A percentile compares a stretch with the other conserved stretches of the same genome.
Conservation (phyloP, 805 yeast species). For the Pichia occidentalis region DNA sequence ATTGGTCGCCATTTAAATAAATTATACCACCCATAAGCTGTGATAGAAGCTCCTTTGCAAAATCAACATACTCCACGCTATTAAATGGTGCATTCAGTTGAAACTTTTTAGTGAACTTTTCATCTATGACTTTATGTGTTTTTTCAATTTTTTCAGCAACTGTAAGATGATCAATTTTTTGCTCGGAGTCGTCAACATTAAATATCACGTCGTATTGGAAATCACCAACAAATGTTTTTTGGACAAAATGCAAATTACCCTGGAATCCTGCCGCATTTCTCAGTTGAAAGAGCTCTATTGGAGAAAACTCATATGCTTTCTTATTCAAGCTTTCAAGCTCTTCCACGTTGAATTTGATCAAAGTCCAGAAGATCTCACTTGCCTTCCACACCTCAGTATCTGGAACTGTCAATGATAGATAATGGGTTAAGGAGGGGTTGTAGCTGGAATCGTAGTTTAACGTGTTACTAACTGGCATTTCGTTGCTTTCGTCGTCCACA, state of each 20-base stretch:
- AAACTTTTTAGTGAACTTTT: slow-evolving; percentile 46
- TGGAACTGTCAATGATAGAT: slow-evolving; percentile 64
- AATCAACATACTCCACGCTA: slow-evolving; percentile 35
- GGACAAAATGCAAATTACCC: slow-evolving; percentile 78
- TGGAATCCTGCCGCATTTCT: slow-evolving; percentile 52
- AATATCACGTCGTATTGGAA: slow-evolving; percentile 71
- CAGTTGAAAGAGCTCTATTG: slow-evolving; percentile 46
- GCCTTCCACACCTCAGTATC: slow-evolving; percentile 66
- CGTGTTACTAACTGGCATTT: slow-evolving; percentile 32
- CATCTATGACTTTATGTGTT: slow-evolving; percentile 37
- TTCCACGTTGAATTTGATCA: slow-evolving; percentile 65
- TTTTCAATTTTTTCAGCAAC: slow-evolving; percentile 32
- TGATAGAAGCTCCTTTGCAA: slow-evolving; percentile 75
- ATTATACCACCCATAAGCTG: slow-evolving; percentile 88
- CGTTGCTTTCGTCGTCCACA: slow-evolving; percentile 45
- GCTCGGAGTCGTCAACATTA: slow-evolving; percentile 39
- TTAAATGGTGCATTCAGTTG: slow-evolving; percentile 51
- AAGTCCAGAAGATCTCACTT: slow-evolving; percentile 61
- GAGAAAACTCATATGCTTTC: slow-evolving; percentile 27
- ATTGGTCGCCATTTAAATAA: slow-evolving; percentile 75
- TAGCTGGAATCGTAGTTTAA: slow-evolving; percentile 32
- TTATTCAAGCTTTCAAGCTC: slow-evolving; percentile 21
- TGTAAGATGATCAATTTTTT: slow-evolving; percentile 33
- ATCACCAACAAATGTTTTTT: slow-evolving; percentile 64
- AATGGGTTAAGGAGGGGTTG: slow-evolving; percentile 59